phyloP scores from a whole-genome alignment of 345 rosid genomes.

The Citrus glauca region DNA sequence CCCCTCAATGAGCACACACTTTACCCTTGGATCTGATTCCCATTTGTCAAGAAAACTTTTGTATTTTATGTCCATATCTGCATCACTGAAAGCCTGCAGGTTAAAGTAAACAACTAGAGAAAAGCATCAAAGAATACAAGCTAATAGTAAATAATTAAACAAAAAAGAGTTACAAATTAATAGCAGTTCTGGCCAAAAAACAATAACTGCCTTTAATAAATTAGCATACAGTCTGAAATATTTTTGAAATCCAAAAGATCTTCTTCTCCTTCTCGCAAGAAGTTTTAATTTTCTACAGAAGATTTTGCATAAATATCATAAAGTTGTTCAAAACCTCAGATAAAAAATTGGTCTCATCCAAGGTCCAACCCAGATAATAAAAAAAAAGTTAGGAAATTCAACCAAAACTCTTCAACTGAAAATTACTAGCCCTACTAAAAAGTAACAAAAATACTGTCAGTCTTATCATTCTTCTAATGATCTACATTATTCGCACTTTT shows the following conservation, averaged over 20 bases:
- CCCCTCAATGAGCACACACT: slow-evolving; percentile 77
- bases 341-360: background rate
- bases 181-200: background rate
- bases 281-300: background rate
- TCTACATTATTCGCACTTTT: background rate
- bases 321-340: background rate
- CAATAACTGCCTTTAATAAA: background rate
- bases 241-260: background rate
- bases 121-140: background rate
- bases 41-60: slow-evolving; percentile 76
- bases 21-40: slow-evolving; percentile 74
- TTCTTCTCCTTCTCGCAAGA: background rate
- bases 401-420: background rate
- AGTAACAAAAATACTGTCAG: background rate
- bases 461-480: background rate
- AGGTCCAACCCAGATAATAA: background rate
- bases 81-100: background rate
- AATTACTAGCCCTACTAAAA: background rate
- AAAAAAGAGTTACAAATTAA: slow-evolving; percentile 2
- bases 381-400: background rate
- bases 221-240: background rate
- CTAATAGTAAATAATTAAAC: background rate
- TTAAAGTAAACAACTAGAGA: slow-evolving; percentile 3
- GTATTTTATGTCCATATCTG: slow-evolving; percentile 82
- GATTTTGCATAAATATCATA: background rate